Base-by-base conservation (phyloP, 257 asterid genomes). In the Craterostigma plantagineum region DNA sequence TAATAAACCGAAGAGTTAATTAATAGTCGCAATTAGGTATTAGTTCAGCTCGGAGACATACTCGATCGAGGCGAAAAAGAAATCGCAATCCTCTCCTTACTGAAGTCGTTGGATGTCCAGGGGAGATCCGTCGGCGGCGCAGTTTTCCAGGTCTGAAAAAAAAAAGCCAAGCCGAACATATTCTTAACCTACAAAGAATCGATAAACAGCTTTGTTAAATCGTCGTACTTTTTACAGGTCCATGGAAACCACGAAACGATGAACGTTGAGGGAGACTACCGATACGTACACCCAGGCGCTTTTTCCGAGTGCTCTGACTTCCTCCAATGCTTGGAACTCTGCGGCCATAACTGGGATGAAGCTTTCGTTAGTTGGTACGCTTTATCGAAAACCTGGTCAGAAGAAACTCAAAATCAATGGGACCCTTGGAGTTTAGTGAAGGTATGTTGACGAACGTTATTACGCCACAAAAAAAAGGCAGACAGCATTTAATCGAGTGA, bases 181-280 rank as follows among this genome's bases (percentile, higher is more conserved):
- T 13, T 37, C 41, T 1, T 37, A 37, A 10, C 3, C 16, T 17
- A 41, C 16, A 11, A 3, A n/a, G 10, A n/a, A 14, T 4, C 9
- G 6, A 23, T 23, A 2, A 23, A 23, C 30, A 23, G 30, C 30
- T 23, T 23, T 10, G n/a, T 10, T 3, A 37, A 2, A 13, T 37
- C 4, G 4, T 41, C 3, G 34, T 48, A 16, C 55, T 44, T 55
- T 13, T 53, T n/a, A n/a, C n/a, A 87, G 95, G 90, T 87, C 36
- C 78, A 81, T 51, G 97, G 97, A 55, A 87, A 87, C 65, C 97
- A 87, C 52, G 97, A 87, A 62, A 78, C 97, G 64, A 79, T 87
- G 90, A 87, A 87, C 17, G 92, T 87, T 45, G 93, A 87, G 51
- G 92, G 97, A 39, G 97, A 87, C 61, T 87, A 63, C 57, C 65